Evolutionary conservation across 179 eudicot species (phyloP), one percentile per base, ranked within the genome.

Genomic region (Patellifolia procumbens): DNA sequence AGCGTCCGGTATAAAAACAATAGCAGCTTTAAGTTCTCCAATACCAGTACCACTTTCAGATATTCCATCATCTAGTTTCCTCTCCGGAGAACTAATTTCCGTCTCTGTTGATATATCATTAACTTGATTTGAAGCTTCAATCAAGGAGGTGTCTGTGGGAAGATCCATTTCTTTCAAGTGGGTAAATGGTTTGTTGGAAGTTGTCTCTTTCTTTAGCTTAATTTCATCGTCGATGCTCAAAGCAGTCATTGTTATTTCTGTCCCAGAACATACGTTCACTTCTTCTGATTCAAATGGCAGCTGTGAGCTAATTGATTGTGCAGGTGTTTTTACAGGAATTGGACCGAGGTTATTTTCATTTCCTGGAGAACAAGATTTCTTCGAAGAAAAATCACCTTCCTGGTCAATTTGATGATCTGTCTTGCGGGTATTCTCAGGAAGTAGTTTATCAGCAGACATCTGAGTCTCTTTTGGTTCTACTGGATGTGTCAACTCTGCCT

Each of bases 11-110:
- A 53, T 75, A 39, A 53, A 74, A 75, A 28, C 74, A 73, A 74
- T 75, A n/a, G 45, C 66, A 60, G 62, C 59, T n/a, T 72, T 56
- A 64, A 67, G 43, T 46, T 72, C 71, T 43, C 32, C 80, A 24
- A 63, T n/a, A 68, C 35, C 61, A 35, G 64, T 64, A 52, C 78
- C 72, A 71, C 75, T 82, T 72, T 71, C 84, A 58, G 75, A 74
- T 64, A 79, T 51, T 68, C 68, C 66, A 59, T 61, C 53, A 74
- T 46, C 69, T 62, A 46, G 78, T 68, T 75, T 78, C 62, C 68
- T 72, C 63, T 49, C 81, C 70, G 60, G 39, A 55, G 85, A 78
- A 72, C 76, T 71, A 73, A 75, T 77, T 77, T 87, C 80, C 42
- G 76, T 79, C 59, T 74, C 85, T 71, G 77, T 78, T 81, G 87